Evolutionary conservation across 148 eudicot species (phyloP).

Genomic region (Camellia sinensis): DNA sequence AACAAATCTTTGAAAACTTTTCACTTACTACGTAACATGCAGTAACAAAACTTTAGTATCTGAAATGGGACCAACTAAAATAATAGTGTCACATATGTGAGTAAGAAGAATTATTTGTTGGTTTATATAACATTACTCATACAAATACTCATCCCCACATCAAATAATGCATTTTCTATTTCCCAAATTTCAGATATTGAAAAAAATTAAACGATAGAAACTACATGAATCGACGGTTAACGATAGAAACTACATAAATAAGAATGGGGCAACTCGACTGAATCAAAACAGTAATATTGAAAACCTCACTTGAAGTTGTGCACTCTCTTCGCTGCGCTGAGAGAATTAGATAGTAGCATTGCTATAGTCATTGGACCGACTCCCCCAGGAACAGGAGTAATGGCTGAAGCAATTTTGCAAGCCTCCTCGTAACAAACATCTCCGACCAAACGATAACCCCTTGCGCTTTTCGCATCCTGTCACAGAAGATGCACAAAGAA

Average conservation of each 20-base stretch:
- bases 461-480: slow-evolving; percentile 56
- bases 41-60: no score
- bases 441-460: slow-evolving; percentile 81
- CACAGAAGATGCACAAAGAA: slow-evolving; percentile 16
- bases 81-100: no score
- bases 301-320: slow-evolving; percentile 43
- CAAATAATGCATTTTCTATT: no score
- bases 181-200: not conserved
- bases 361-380: slow-evolving; percentile 94
- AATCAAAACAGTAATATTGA: no score
- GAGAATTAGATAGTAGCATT: slow-evolving; percentile 85
- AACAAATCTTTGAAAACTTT: no score
- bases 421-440: slow-evolving; percentile 95
- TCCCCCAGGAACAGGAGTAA: slow-evolving; percentile 89
- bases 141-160: no score
- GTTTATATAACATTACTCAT: no score
- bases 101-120: no score
- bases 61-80: no score
- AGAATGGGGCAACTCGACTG: not conserved
- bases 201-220: not conserved
- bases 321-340: slow-evolving; percentile 61
- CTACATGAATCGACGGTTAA: not conserved
- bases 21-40: no score
- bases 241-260: not conserved
- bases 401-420: slow-evolving; percentile 83